Base-by-base conservation (phyloP, 768 basidiomycete species). In the Xerocomellus intermedius region DNA sequence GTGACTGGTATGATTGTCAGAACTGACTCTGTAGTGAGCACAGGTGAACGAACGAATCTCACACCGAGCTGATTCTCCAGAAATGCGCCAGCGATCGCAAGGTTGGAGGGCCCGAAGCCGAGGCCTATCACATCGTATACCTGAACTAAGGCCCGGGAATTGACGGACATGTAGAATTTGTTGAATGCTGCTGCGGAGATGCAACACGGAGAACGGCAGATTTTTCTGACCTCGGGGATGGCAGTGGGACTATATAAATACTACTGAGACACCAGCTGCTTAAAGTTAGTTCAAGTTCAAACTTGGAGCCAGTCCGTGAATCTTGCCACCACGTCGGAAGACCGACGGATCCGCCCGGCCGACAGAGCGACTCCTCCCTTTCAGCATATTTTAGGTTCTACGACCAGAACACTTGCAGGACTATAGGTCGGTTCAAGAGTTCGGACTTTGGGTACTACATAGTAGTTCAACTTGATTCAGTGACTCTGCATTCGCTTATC, bases 51-150 rank as follows among this genome's bases (percentile, higher is more conserved):
- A 42, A 51, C 3, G n/a, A 17, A 53, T 42, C 56, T 61, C 30
- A 56, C 58, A 45, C 54, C 42, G 22, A 45, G 54, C 48, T 61
- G 51, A 16, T 71, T 73, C 55, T 82, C 81, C n/a, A 79, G 64
- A 56, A 80, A 69, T 21, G 79, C 78, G 10, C 75, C 75, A 33
- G 77, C 79, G 47, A 82, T 70, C 33, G 81, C 80, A 52, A 82
- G 69, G 60, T 81, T 80, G 3, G 80, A 76, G 22, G 81, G 81
- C 12, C 81, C 81, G 51, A 81, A 82, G 2, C 81, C 81, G 16
- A 81, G 62, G 43, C 79, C 78, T 50, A 82, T 69, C 26, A 80
- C 59, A 66, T 82, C 80, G 67, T 74, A 77, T 19, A 65, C 50
- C 24, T 37, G 43, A 14, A 21, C 50, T 30, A 22, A 42, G n/a